Conservation (phyloP, 1,284 basidiomycete genomes). For the Ganoderma resinaceum region DNA sequence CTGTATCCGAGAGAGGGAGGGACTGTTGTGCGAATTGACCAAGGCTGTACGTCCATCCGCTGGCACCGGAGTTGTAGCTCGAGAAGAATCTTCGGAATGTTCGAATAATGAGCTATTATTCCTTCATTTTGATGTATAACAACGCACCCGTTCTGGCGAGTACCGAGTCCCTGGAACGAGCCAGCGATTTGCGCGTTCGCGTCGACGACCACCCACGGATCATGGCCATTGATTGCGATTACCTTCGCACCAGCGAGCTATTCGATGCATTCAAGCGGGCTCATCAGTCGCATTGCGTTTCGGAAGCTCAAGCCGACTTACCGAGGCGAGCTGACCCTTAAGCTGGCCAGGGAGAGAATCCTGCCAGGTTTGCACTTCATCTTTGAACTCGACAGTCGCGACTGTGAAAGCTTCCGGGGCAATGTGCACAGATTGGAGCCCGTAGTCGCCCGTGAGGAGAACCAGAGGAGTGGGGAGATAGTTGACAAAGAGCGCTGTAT, state of each 20-base stretch:
- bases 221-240: constrained; percentile 57
- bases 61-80: constrained; percentile 44
- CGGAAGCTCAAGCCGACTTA: constrained; percentile 34
- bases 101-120: background rate
- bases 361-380: constrained; percentile 62
- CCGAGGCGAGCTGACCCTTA: constrained; percentile 55
- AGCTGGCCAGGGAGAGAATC: constrained; percentile 55
- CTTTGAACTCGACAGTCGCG: constrained; percentile 58
- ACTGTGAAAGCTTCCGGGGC: constrained; percentile 65
- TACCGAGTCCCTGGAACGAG: constrained; percentile 52
- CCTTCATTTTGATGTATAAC: background rate
- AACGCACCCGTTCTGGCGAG: constrained; percentile 53
- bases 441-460: constrained; percentile 52
- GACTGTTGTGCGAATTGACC: constrained; percentile 68
- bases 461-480: constrained; percentile 63
- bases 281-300: background rate
- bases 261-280: background rate
- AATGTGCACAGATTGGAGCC: constrained; percentile 58
- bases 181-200: constrained; percentile 55
- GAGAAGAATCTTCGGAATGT: constrained; percentile 45
- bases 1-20: constrained; percentile 59
- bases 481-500: constrained; percentile 52
- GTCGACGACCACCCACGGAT: constrained; percentile 61
- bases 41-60: constrained; percentile 63
- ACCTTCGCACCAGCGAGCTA: constrained; percentile 65